A percentile compares a stretch with the other conserved stretches of the same genome.
These are phyloP conservation scores for Eucalyptus guilfoylei DNA, from an alignment of 345 rosid species.

Conservation along the genomic window DNA sequence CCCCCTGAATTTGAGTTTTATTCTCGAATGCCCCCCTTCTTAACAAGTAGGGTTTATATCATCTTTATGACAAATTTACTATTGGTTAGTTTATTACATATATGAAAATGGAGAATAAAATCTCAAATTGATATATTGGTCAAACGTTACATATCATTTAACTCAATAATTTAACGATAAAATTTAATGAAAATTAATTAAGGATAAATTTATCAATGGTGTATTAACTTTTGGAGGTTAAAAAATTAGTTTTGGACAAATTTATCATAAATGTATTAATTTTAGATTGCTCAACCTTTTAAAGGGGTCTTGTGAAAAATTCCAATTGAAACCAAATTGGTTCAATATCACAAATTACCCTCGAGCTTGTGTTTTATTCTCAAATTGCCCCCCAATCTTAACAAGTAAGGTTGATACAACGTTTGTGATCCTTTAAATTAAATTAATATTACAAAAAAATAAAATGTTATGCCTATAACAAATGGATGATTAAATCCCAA, in stretches of 20 bases:
- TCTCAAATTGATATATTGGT: no score
- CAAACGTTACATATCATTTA: fast-evolving
- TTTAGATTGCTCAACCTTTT: background rate
- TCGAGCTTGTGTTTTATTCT: background rate
- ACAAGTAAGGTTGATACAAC: no score
- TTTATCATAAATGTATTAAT: no score
- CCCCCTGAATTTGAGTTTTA: background rate
- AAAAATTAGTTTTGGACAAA: fast-evolving
- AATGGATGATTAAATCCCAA: fast-evolving
- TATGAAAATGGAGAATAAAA: no score
- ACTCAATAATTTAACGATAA: no score
- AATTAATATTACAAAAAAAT: no score
- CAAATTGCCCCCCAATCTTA: background rate
- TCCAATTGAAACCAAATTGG: background rate
- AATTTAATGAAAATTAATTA: no score
- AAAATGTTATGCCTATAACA: no score
- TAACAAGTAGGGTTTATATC: background rate
- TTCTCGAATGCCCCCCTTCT: background rate
- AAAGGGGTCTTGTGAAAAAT: background rate
- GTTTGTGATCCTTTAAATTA: no score
- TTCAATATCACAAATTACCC: background rate
- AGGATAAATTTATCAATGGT: background rate
- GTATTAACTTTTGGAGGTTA: no score
- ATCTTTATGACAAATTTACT: no score
- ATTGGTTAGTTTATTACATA: no score